A percentile compares a stretch with the other conserved stretches of the same genome.
phyloP scores from a whole-genome alignment of 306 rosid genomes.

The Cicer yamashitae region DNA sequence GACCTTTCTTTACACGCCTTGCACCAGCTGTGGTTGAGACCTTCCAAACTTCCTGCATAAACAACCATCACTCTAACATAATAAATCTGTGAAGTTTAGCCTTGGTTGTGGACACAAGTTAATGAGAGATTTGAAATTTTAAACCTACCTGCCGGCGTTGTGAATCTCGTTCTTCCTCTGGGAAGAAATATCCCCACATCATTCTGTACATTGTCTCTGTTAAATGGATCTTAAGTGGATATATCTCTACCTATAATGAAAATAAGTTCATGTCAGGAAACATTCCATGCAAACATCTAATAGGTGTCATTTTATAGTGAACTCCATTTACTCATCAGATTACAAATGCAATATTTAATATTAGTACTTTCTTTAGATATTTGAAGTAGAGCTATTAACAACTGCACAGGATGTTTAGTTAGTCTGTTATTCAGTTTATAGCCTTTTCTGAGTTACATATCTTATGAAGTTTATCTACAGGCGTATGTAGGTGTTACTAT shows the following conservation, averaged over 20 bases:
- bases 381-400: neutral
- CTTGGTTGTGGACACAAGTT: slow-evolving; percentile 29
- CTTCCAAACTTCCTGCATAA: slow-evolving; percentile 94
- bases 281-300: slow-evolving; percentile 32
- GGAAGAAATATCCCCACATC: slow-evolving; percentile 98
- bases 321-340: neutral
- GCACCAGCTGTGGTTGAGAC: slow-evolving; percentile 92
- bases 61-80: slow-evolving; percentile 32
- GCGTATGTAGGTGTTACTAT: neutral
- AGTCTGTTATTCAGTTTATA: neutral
- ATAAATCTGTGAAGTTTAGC: slow-evolving; percentile 36
- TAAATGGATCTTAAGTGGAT: slow-evolving; percentile 96
- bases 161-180: slow-evolving; percentile 85
- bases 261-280: slow-evolving; percentile 47
- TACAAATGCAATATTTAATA: neutral
- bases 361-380: neutral
- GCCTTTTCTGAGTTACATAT: neutral
- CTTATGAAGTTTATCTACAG: neutral
- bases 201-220: slow-evolving; percentile 88
- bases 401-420: neutral
- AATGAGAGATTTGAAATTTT: slow-evolving; percentile 22
- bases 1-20: slow-evolving; percentile 81
- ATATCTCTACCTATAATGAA: slow-evolving; percentile 74
- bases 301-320: slow-evolving; percentile 16
- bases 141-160: slow-evolving; percentile 84